Evolutionary conservation across 441 rosid genomes (phyloP).

Genomic region (Sinapis alba): DNA sequence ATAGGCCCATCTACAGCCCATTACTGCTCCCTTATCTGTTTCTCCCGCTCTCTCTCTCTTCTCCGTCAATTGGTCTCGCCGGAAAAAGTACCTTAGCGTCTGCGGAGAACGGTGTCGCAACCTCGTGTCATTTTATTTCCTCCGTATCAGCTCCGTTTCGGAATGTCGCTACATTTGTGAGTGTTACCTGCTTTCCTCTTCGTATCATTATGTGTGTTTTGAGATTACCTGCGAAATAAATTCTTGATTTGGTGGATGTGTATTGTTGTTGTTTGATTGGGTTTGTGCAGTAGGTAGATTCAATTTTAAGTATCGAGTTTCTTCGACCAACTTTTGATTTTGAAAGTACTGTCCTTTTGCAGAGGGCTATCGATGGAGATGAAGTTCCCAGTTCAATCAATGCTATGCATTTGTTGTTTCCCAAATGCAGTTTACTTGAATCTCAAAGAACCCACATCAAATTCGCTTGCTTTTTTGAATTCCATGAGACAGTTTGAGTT

Average conservation of each 20-base stretch:
- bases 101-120: too few relatives aligned
- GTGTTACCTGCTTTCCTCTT: not conserved
- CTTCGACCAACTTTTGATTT: not conserved
- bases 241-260: too few relatives aligned
- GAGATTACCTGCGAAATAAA: too few relatives aligned
- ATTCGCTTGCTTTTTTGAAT: not conserved
- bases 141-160: not conserved
- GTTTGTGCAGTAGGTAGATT: too few relatives aligned
- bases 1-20: conserved; percentile 20
- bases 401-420: not conserved
- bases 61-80: conserved; percentile 18
- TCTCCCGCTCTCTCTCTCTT: conserved; percentile 8
- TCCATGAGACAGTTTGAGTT: conserved; percentile 32
- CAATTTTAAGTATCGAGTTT: not conserved
- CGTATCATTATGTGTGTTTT: not conserved
- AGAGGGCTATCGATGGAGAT: conserved; percentile 26
- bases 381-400: not conserved
- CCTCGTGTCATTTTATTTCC: not conserved
- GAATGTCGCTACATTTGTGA: conserved; percentile 33
- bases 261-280: not conserved
- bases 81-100: too few relatives aligned
- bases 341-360: not conserved
- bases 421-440: conserved; percentile 4
- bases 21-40: conserved; percentile 19
- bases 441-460: conserved; percentile 15